Conservation (phyloP, 345 rosid genomes). For the Salix suchowensis region DNA sequence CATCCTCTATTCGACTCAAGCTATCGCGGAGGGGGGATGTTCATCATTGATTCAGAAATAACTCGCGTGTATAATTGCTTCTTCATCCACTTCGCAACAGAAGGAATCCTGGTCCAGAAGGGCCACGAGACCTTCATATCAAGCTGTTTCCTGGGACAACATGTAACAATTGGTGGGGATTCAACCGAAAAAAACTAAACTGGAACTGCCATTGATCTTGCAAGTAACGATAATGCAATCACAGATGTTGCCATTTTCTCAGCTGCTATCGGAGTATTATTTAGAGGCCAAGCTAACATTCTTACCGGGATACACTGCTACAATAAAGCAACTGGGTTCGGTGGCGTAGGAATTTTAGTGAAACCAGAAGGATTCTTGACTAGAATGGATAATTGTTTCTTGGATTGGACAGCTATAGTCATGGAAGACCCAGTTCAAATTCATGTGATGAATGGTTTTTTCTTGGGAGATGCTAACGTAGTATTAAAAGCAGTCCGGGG, state of each 20-base stretch:
- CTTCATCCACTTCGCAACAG: slow-evolving; percentile 60
- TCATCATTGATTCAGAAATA: slow-evolving; percentile 45
- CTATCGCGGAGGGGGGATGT: slow-evolving; percentile 55
- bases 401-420: slow-evolving; percentile 52
- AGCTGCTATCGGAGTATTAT: slow-evolving; percentile 46
- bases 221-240: slow-evolving; percentile 56
- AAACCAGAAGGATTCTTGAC: slow-evolving; percentile 34
- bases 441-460: slow-evolving; percentile 56
- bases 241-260: slow-evolving; percentile 63
- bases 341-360: slow-evolving; percentile 59
- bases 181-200: slow-evolving; percentile 39
- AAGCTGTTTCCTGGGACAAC: slow-evolving; percentile 53
- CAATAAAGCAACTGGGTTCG: slow-evolving; percentile 62
- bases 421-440: slow-evolving; percentile 65
- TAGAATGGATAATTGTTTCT: slow-evolving; percentile 58
- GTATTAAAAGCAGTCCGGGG: slow-evolving; percentile 46
- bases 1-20: slow-evolving; percentile 64
- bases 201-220: slow-evolving; percentile 58
- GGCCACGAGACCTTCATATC: slow-evolving; percentile 75
- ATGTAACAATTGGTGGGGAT: slow-evolving; percentile 55
- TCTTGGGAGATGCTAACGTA: slow-evolving; percentile 57
- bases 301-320: slow-evolving; percentile 64
- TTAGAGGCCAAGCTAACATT: slow-evolving; percentile 58
- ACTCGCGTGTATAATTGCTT: slow-evolving; percentile 47
- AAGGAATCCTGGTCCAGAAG: slow-evolving; percentile 51